These are phyloP conservation scores for Wickerhamomyces pijperi DNA, from an alignment of 805 yeast genomes.

Conservation along the genomic window DNA sequence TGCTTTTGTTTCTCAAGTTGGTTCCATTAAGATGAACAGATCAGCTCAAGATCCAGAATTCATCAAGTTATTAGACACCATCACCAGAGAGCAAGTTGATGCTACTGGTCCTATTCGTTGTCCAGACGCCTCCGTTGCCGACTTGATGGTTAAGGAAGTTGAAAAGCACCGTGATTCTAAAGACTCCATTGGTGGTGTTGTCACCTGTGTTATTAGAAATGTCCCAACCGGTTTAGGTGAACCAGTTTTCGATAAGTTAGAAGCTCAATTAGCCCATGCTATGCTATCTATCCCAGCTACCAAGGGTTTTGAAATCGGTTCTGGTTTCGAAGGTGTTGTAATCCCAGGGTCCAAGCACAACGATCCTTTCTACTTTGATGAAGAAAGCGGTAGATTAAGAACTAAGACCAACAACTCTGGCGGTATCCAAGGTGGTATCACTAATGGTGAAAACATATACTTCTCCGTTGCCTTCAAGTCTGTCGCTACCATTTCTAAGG, in stretches of 20 bases:
- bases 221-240: constrained; percentile 95
- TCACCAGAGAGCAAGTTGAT: constrained; percentile 85
- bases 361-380: constrained; percentile 67
- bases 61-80: constrained; percentile 53
- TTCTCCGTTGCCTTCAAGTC: constrained; percentile 96
- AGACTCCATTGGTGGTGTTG: constrained; percentile 96
- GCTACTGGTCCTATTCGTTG: constrained; percentile 86
- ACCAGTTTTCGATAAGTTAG: constrained; percentile 94
- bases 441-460: constrained; percentile 92
- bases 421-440: constrained; percentile 96
- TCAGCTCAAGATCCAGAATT: constrained; percentile 56
- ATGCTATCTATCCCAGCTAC: constrained; percentile 97
- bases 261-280: constrained; percentile 93
- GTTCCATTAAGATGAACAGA: constrained; percentile 67
- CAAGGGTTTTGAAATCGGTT: constrained; percentile 95
- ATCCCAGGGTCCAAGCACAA: constrained; percentile 93
- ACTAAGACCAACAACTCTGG: constrained; percentile 90
- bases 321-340: constrained; percentile 84
- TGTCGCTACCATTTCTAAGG: constrained; percentile 94
- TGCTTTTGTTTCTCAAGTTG: constrained; percentile 93
- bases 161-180: constrained; percentile 76
- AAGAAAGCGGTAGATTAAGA: constrained; percentile 51
- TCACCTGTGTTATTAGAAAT: constrained; percentile 92
- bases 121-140: constrained; percentile 66
- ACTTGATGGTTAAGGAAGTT: constrained; percentile 74